Evolutionary conservation across 768 basidiomycete genomes (phyloP).

Genomic region (Imleria badia): DNA sequence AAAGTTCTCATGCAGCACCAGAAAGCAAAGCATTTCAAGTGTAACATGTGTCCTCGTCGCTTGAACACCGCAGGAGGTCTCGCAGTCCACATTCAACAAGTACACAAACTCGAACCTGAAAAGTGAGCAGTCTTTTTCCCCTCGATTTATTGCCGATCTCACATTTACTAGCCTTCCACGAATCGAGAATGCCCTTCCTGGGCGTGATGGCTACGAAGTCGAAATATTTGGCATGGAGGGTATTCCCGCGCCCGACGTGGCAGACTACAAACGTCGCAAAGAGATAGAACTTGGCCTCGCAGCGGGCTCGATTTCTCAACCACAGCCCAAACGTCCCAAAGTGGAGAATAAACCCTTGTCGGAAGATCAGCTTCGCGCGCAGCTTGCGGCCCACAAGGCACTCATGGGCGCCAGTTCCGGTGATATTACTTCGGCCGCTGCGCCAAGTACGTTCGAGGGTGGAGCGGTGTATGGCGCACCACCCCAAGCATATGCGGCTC

Average conservation of each 20-base stretch:
- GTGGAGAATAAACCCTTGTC: slow-evolving; percentile 73
- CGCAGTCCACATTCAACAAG: slow-evolving; percentile 97
- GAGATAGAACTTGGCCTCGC: slow-evolving; percentile 90
- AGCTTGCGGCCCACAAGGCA: slow-evolving; percentile 86
- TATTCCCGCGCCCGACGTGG: slow-evolving; percentile 89
- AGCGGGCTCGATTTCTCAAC: slow-evolving; percentile 79
- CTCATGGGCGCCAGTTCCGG: slow-evolving; percentile 71
- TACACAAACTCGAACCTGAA: slow-evolving; percentile 98
- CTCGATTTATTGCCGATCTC: slow-evolving; percentile 3
- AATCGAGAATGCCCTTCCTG: slow-evolving; percentile 94
- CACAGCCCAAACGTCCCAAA: slow-evolving; percentile 78
- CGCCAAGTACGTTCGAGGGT: slow-evolving; percentile 38
- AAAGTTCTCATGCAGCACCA: slow-evolving; percentile 98
- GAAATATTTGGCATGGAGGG: slow-evolving; percentile 99
- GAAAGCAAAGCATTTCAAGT: slow-evolving; percentile 99
- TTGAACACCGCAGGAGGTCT: slow-evolving; percentile 97
- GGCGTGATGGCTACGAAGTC: slow-evolving; percentile 95
- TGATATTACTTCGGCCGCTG: slow-evolving; percentile 31
- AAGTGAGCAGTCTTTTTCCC: slow-evolving; percentile 31
- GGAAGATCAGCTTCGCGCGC: slow-evolving; percentile 81
- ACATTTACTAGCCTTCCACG: slow-evolving; percentile 59
- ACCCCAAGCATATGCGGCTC: slow-evolving; percentile 63
- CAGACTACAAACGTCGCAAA: slow-evolving; percentile 94
- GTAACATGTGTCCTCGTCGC: slow-evolving; percentile 90
- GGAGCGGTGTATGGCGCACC: slow-evolving; percentile 71